These are phyloP conservation scores for Ophiostoma ips DNA, from an alignment of 2,329 filamentous ascomycete genomes.

Conservation along the genomic window DNA sequence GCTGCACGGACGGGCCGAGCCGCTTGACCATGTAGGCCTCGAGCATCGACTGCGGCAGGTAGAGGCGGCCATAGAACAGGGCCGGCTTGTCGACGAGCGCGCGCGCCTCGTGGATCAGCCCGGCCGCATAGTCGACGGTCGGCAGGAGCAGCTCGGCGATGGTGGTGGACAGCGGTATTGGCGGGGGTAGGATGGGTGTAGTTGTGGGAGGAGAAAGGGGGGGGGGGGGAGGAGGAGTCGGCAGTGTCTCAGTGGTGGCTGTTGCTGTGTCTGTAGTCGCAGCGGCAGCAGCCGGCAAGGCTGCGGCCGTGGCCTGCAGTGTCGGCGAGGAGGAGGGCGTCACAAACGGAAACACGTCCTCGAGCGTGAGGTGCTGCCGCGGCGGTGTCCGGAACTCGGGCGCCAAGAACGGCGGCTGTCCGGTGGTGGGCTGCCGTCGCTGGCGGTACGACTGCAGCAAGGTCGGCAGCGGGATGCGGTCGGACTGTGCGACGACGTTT, in stretches of 20 bases:
- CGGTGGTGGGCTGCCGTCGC: slow-evolving; percentile 24
- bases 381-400: slow-evolving; percentile 13
- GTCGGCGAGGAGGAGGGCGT: not conserved
- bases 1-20: slow-evolving; percentile 60
- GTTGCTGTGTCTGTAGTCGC: not conserved
- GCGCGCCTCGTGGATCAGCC: slow-evolving; percentile 13
- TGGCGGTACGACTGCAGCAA: slow-evolving; percentile 75
- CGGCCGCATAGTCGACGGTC: slow-evolving; percentile 9
- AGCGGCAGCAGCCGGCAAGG: not conserved
- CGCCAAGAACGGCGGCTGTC: not conserved
- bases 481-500: slow-evolving; percentile 53
- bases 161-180: not conserved
- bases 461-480: slow-evolving; percentile 59
- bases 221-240: not conserved
- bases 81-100: slow-evolving; percentile 18
- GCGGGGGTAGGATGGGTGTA: not conserved
- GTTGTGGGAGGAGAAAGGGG: not conserved
- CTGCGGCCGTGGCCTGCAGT: slow-evolving; percentile 11
- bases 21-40: slow-evolving; percentile 75
- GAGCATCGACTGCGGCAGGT: slow-evolving; percentile 70
- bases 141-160: slow-evolving; percentile 6
- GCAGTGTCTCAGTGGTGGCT: not conserved
- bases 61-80: slow-evolving; percentile 64
- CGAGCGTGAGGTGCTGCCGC: not conserved
- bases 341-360: slow-evolving; percentile 1